Conservation (phyloP, 225 moss, liverwort and hornwort genomes). For the Polytrichum formosum region DNA sequence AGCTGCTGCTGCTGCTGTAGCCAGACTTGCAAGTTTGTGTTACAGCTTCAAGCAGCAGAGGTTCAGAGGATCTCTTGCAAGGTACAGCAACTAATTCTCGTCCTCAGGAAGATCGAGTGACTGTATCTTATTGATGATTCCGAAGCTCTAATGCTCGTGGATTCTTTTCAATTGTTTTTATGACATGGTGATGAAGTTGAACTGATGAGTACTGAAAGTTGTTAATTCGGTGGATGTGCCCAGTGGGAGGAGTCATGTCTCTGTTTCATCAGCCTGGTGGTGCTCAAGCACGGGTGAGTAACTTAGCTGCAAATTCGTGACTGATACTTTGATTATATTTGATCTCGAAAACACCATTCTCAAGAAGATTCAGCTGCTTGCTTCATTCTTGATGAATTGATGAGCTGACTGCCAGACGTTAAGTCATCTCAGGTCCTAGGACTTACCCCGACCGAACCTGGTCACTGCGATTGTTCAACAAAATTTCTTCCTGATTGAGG, state of each 20-base stretch:
- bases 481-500: too few relatives aligned
- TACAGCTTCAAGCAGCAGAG: background rate
- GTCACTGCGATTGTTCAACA: background rate
- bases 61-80: background rate
- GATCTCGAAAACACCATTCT: background rate
- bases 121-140: too few relatives aligned
- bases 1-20: background rate
- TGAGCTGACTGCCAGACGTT: too few relatives aligned
- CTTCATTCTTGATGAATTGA: background rate
- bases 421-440: too few relatives aligned
- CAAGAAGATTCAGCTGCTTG: background rate
- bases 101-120: too few relatives aligned
- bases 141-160: too few relatives aligned
- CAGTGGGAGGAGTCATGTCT: slow-evolving; percentile 11
- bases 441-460: background rate
- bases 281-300: slow-evolving; percentile 9
- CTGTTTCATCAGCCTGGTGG: slow-evolving; percentile 13
- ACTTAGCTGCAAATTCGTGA: background rate
- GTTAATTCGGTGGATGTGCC: too few relatives aligned
- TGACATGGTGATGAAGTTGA: too few relatives aligned
- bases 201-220: too few relatives aligned
- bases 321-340: background rate
- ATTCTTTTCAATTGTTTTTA: too few relatives aligned
- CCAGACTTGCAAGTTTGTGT: background rate
- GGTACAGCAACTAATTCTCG: background rate